Evolutionary conservation across 768 basidiomycete genomes (phyloP), one percentile per base, ranked within the genome.

Genomic region (Mycena pura): DNA sequence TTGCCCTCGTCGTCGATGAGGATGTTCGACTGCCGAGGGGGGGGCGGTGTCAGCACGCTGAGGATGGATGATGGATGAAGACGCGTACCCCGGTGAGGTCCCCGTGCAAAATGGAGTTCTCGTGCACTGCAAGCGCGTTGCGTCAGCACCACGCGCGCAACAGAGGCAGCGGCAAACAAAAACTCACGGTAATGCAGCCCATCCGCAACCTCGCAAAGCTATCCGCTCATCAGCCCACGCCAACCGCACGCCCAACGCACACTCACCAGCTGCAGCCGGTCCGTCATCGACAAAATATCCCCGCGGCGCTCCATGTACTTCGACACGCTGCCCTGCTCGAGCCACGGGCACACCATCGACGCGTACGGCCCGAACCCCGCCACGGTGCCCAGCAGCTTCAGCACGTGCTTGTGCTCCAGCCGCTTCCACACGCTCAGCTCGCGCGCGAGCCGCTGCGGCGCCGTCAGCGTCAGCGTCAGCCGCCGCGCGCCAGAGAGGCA

Each of bases 271-370:
- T 69, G 69, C 39, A 81, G 58, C 38, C 78, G 74, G 51, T 78
- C 74, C 24, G 68, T 60, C 45, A 75, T 70, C 3, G 73, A 70
- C 34, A 81, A 58, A 24, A 77, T 69, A 54, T 77, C 76, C 8
- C 77, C 76, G 52, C 63, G 71, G 17, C 68, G 65, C 58, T 77
- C 77, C 68, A 81, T 70, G 56, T 78, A 77, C 56, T 72, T 74
- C 41, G 70, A 75, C 8, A 77, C 70, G 50, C 72, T 74, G 11
- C 79, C 79, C 41, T 79, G 70, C 39, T 79, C 73, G 50, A 75
- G 64, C 79, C 79, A 80, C 8, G 78, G 78, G 46, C 78, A 79
- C 3, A 80, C 78, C 73, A 81, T 72, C 9, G 74, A 72, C 7
- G 63, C 66, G 49, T 75, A 77, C 24, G 70, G 74, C 17, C 78